These are phyloP conservation scores for Penicillium fuscoglaucum DNA, from an alignment of 2,329 filamentous ascomycete genomes.

Conservation along the genomic window DNA sequence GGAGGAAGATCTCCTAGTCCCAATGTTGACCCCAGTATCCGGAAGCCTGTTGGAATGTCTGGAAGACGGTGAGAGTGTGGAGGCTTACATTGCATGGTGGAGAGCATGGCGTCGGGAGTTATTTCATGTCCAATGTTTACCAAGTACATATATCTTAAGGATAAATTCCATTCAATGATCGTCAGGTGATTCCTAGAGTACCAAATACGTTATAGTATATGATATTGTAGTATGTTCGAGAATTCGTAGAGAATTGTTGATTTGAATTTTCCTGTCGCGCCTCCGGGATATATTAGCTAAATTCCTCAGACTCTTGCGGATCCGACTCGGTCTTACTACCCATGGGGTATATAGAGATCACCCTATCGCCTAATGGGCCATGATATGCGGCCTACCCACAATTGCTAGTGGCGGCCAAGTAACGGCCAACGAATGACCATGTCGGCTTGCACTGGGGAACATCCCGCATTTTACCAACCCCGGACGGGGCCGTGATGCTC, in stretches of 20 bases:
- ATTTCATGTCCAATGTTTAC: conserved; percentile 7
- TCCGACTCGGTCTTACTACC: not conserved
- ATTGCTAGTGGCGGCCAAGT: not conserved
- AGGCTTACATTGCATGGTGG: conserved; percentile 11
- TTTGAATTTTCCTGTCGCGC: not conserved
- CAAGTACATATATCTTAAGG: conserved; percentile 3
- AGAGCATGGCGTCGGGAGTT: conserved; percentile 25
- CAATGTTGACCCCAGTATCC: conserved; percentile 32
- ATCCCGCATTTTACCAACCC: conserved; percentile 9
- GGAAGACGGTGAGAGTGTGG: conserved; percentile 19
- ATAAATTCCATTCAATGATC: not conserved
- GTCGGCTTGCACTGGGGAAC: conserved; percentile 16
- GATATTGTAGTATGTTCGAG: not conserved
- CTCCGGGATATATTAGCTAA: not conserved
- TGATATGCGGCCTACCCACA: not conserved
- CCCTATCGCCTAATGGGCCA: not conserved
- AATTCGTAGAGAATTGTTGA: not conserved
- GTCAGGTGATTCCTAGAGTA: not conserved
- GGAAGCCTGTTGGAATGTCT: conserved; percentile 36
- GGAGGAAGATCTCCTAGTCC: conserved; percentile 45
- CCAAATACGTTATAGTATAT: not conserved
- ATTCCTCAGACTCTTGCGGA: not conserved
- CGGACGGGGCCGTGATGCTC: not conserved
- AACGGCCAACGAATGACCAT: conserved; percentile 13
- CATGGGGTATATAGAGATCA: not conserved